Percentiles rank a stretch among this genome's conserved stretches.
Evolutionary conservation across 129 eudicot genomes (phyloP).

Genomic region (Tanacetum coccineum): DNA sequence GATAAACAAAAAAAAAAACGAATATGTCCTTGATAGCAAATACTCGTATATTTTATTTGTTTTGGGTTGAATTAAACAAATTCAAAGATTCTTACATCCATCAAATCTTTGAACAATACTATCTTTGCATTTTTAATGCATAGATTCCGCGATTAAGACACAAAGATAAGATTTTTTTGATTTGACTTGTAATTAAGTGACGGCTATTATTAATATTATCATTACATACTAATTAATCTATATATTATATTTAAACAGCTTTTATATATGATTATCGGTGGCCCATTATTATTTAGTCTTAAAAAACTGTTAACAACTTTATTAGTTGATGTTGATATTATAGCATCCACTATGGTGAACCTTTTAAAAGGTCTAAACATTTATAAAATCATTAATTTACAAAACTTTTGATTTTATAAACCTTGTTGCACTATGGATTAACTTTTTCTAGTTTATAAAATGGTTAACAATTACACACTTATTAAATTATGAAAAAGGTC

Average conservation of each 20-base stretch:
- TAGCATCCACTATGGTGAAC: too few species aligned
- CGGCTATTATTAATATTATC: not conserved
- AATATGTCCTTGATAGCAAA: constrained; percentile 15
- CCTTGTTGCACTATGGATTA: too few species aligned
- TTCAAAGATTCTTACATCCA: constrained; percentile 46
- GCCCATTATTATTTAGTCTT: too few species aligned
- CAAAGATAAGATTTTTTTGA: constrained; percentile 23
- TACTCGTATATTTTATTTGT: not conserved
- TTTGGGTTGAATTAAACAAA: constrained; percentile 22
- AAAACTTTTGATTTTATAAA: too few species aligned
- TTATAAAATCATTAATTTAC: too few species aligned
- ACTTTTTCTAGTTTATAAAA: too few species aligned
- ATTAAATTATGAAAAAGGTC: too few species aligned
- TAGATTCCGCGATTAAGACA: constrained; percentile 39
- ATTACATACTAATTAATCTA: not conserved
- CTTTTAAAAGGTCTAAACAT: too few species aligned
- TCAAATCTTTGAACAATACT: constrained; percentile 44
- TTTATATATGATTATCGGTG: not conserved
- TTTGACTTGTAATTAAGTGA: not conserved
- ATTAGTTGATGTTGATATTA: constrained; percentile 19
- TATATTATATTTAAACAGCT: not conserved
- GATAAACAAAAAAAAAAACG: not conserved
- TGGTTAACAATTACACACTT: too few species aligned
- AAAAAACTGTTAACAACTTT: not conserved
- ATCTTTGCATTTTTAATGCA: constrained; percentile 16